Base-by-base conservation (phyloP, 768 basidiomycete genomes). In the Asterophora parasitica region DNA sequence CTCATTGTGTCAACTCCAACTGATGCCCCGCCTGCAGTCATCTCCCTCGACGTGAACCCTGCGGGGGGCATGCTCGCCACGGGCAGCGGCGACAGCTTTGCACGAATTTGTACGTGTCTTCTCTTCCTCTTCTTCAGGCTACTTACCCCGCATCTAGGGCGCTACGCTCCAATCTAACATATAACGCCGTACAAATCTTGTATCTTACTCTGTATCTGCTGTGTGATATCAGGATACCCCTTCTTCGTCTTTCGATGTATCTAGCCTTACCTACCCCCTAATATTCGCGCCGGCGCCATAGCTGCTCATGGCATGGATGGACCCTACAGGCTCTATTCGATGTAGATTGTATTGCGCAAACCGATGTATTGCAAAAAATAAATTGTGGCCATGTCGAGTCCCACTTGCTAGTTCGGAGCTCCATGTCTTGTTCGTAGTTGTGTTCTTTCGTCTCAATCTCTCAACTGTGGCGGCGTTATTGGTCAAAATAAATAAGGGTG, bases 11-110 rank as follows among this genome's bases (percentile, higher is more conserved):
- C 2, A 30, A 27, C 28, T 17, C 37, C 27, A 38, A 12, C 33
- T 30, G 3, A 46, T 8, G 7, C 31, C 45, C 35, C 79, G 81
- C 62, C 50, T 26, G n/a, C 44, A 74, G 76, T 79, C 2, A 79
- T 79, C 28, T 75, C 73, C 8, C 71, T 77, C 40, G 75, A 77
- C 54, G 52, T 79, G 32, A 75, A 70, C 48, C 73, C 72, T 9
- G 65, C 70, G 4, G 71, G 70, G 15, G 72, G 68, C 40, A 58
- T 73, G 37, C 59, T 79, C 16, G 77, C 76, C 1, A 78, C 78
- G 0, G 78, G 77, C 0, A 76, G 75, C 47, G 78, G 78, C 0
- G 78, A 79, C 56, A 75, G 74, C 61, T 69, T 73, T 35, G 77
- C 77, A 10, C 66, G 76, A 54, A 77, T 79, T 67, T 79, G 78